Evolutionary conservation across 176 grass and related monocot species (phyloP), one percentile per base, ranked within the genome.

Genomic region (Carex myosuroides): DNA sequence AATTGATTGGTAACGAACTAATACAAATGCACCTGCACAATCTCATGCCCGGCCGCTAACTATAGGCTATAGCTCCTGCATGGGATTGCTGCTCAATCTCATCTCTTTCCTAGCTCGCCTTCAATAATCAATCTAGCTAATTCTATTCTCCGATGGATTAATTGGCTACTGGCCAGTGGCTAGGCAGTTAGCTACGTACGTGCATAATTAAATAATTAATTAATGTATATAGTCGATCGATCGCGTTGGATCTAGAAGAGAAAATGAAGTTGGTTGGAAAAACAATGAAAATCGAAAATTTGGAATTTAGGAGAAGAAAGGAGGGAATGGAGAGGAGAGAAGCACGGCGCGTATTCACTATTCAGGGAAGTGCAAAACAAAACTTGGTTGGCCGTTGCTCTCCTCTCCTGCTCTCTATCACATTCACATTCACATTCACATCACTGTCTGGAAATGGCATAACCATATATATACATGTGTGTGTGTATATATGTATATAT

Each of bases 321-420:
- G 50, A 78, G 13, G 73, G 52, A 78, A 78, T 10, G 73, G 50
- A 21, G 48, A 78, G 73, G 73, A 78, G 52, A 32, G 14, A 78
- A 78, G 50, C 24, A 50, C 73, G 73, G 52, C 52, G 5, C 3
- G 50, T 78, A 78, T 78, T 56, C 2, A 24, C 73, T 78, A 78
- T 78, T 56, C 0, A 24, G 52, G 73, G 52, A 77, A 32, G 50
- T 26, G 26, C 39, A 20, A 71, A 42, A 8, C 8, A 46, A 71
- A 71, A 6, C 1, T 48, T 48, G 46, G 46, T 48, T 48, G 46
- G 46, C 9, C 46, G 41, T 44, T 44, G 41, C 5, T 1, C 41
- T 37, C 35, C 35, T 37, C 32, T 44, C 42, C 7, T 44, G 42
- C 44, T 48, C 44, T 48, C 8, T 48, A 48, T 26, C 26, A 26